A percentile compares a stretch with the other conserved stretches of the same genome.
Conservation (phyloP, 176 grass and related monocot species). For the Avena eriantha region DNA sequence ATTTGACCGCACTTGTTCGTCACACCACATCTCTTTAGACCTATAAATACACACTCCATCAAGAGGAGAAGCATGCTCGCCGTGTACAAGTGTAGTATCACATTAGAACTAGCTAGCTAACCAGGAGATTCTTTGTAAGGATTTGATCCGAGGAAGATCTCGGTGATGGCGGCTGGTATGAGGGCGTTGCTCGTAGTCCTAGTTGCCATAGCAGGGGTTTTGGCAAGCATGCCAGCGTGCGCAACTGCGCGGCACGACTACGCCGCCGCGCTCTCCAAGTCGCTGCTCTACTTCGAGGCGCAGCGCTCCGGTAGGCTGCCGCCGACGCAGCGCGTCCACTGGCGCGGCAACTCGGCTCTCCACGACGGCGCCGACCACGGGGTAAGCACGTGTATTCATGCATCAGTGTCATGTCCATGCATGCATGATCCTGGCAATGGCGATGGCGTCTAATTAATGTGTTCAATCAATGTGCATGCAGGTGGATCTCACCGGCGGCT, state of each 20-base stretch:
- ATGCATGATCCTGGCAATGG: neutral
- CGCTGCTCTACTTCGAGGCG: constrained; percentile 83
- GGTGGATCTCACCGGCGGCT: constrained; percentile 73
- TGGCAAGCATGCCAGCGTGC: neutral
- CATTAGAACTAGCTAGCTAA: neutral
- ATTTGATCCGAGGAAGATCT: neutral
- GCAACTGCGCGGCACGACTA: constrained; percentile 43
- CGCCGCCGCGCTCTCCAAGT: constrained; percentile 55
- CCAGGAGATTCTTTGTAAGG: neutral
- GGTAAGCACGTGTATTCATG: constrained; percentile 38
- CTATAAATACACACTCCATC: neutral
- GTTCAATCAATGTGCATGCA: constrained; percentile 5
- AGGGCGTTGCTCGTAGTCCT: neutral
- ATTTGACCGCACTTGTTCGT: neutral
- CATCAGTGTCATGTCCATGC: neutral
- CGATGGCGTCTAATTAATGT: neutral
- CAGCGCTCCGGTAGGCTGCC: constrained; percentile 76
- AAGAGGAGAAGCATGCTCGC: neutral
- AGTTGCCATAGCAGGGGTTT: neutral
- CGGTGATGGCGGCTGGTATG: neutral
- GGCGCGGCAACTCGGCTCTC: constrained; percentile 72
- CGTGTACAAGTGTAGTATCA: neutral
- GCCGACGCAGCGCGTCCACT: constrained; percentile 59
- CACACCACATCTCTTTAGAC: too few species aligned
- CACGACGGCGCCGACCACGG: constrained; percentile 56